Base-by-base conservation (phyloP, 495 filamentous ascomycete species). In the Pseudomonodictys pantanalensis region DNA sequence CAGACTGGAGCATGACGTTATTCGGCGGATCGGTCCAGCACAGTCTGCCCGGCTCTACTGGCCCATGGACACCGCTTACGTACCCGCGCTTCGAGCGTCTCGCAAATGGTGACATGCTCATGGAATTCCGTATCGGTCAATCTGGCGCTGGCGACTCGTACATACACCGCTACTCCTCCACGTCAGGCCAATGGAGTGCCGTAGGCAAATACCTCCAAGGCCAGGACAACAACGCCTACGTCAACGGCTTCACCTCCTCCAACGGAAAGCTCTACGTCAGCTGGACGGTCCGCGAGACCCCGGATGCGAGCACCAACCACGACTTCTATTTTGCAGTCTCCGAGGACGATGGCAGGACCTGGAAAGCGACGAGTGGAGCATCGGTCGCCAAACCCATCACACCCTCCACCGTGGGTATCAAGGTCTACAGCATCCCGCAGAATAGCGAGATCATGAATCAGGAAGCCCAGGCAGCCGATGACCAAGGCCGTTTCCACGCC, bases 281-380 rank as follows among this genome's bases (percentile, higher is more conserved):
- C 17, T 60, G 56, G 56, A 60, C 56, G 17, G 56, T 60, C 29
- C 56, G 56, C 39, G 56, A 60, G 25, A 60, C 56, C n/a, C 56
- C 56, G 9, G 56, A 60, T 25, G 56, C 56, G 9, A 38, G 41
- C 39, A 60, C 56, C 2, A 60, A 60, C 39, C 56, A 60, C 29
- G 56, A 60, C 20, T 60, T 60, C 28, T 60, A 60, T 28, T 60
- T 52, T 28, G 47, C 56, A 28, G 10, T 52, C 1, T 52, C 47
- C 10, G 56, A 60, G 38, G 56, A 60, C 28, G 56, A 60, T 17
- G 56, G 56, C 24, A 52, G 30, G 20, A 60, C 47, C 3, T 60
- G 56, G 56, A 60, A 60, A 39, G 30, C 35, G 17, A 35, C 29
- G 2, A 25, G 25, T 22, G 56, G 56, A 9, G 1, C 15, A 10